These are phyloP conservation scores for Trifolium fragiferum DNA, from an alignment of 306 rosid species.

Conservation along the genomic window DNA sequence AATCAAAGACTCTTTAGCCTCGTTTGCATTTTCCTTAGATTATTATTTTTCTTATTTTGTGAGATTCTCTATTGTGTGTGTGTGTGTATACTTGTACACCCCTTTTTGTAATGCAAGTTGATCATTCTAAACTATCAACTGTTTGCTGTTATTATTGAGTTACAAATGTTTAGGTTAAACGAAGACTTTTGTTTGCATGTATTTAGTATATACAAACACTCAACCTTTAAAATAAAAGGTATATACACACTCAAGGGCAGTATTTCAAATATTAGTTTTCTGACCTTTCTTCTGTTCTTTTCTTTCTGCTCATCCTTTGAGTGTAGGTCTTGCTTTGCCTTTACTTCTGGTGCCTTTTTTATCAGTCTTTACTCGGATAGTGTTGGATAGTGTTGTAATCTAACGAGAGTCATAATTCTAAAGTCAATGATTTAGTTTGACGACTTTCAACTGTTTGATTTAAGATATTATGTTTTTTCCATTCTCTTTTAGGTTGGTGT, in stretches of 20 bases:
- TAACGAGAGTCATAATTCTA: conserved; percentile 13
- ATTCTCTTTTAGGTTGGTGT: conserved; percentile 83
- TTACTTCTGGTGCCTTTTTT: conserved; percentile 28
- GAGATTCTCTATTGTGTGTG: neutral
- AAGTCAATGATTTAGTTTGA: conserved; percentile 32
- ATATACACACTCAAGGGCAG: conserved; percentile 14
- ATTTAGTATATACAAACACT: no score
- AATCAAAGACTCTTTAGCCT: neutral
- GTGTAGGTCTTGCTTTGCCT: conserved; percentile 31
- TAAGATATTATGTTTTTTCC: conserved; percentile 32
- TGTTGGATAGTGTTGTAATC: neutral
- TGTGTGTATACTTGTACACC: neutral
- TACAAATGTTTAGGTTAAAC: conserved; percentile 2
- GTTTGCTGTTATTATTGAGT: conserved; percentile 8
- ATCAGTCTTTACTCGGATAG: conserved; percentile 2
- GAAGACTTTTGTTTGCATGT: neutral
- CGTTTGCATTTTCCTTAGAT: neutral
- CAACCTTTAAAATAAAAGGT: no score
- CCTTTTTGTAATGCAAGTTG: neutral
- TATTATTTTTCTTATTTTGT: neutral
- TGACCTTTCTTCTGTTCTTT: conserved; percentile 30
- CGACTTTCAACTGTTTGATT: conserved; percentile 26
- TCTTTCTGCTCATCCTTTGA: conserved; percentile 18
- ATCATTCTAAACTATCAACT: neutral
- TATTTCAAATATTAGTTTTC: conserved; percentile 28